Evolutionary conservation across 2,329 filamentous ascomycete species (phyloP), one percentile per base, ranked within the genome.

Genomic region (Talaromyces atroroseus): DNA sequence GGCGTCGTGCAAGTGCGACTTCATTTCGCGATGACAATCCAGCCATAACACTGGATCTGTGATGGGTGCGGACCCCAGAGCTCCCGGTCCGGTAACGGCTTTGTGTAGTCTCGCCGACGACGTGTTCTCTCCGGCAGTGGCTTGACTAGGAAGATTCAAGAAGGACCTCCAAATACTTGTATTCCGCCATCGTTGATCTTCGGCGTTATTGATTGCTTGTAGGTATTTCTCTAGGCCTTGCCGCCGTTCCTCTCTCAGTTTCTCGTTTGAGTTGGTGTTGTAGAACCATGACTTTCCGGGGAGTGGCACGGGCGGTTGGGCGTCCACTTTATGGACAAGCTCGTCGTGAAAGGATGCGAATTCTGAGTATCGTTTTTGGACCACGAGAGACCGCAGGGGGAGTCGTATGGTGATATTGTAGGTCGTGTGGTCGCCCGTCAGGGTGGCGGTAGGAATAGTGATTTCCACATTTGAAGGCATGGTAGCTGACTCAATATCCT

Each of bases 331-430:
- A 21, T 75, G 73, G 34, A 72, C 71, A 6, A 86, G 74, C 2
- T 75, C 69, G 3, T 68, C 68, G 68, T 87, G 77, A 56, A 87
- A 80, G 54, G 75, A 64, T 45, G 74, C 67, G 69, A 87, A 87
- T 69, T 86, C 83, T 52, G 82, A 84, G 74, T 86, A 87, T 62
- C 84, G 82, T 68, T 86, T 86, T 47, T 76, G 76, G 55, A 84
- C 70, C 45, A 77, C 81, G 62, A 81, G 80, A 49, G 81, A 80
- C 54, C 82, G 79, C 32, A 85, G 78, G 1, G 83, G 83, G 20
- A 85, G 80, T 44, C 82, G 79, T 61, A 86, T 76, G 52, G 77
- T 76, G 66, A 87, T 78, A 61, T 83, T 80, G 72, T 86, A 87
- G 63, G 80, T 67, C 0, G 83, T 86, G 71, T 81, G 82, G 21